These are phyloP conservation scores for Colletotrichum eremochloae DNA, from an alignment of 2,329 filamentous ascomycete genomes.

Conservation along the genomic window DNA sequence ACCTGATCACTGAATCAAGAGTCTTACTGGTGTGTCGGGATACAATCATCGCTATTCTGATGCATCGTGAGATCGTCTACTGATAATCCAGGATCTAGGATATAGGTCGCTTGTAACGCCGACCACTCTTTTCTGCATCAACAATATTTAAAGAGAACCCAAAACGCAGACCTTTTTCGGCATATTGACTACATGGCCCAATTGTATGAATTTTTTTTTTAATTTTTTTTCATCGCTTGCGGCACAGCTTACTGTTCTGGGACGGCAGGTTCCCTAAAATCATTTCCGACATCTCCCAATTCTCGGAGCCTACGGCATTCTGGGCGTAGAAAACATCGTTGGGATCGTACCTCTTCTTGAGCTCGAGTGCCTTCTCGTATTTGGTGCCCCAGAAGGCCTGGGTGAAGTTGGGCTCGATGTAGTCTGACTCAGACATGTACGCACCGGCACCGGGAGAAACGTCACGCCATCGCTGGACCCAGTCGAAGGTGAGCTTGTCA, in stretches of 20 bases:
- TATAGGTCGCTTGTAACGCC: not conserved
- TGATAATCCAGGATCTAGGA: constrained; percentile 12
- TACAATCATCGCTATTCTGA: not conserved
- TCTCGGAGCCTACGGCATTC: constrained; percentile 42
- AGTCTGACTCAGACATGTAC: constrained; percentile 47
- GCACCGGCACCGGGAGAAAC: constrained; percentile 43
- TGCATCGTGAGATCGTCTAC: constrained; percentile 20
- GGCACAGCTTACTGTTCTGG: constrained; percentile 45
- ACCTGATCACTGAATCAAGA: not conserved
- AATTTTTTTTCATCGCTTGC: constrained; percentile 14
- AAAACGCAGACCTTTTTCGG: not conserved
- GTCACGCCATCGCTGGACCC: constrained; percentile 54
- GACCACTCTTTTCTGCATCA: constrained; percentile 19
- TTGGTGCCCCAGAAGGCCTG: constrained; percentile 44
- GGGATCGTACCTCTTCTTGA: constrained; percentile 43
- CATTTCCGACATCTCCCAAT: constrained; percentile 41
- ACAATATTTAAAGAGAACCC: constrained; percentile 35
- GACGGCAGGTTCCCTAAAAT: constrained; percentile 42
- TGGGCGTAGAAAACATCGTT: constrained; percentile 43
- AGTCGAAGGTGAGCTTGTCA: constrained; percentile 46
- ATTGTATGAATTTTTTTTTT: too few relatives aligned
- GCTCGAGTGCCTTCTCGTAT: constrained; percentile 36
- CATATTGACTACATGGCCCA: not conserved
- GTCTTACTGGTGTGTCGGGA: not conserved
- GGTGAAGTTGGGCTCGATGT: constrained; percentile 42